Conservation (phyloP, 495 filamentous ascomycete genomes). For the Xanthoparmelia taractica region DNA sequence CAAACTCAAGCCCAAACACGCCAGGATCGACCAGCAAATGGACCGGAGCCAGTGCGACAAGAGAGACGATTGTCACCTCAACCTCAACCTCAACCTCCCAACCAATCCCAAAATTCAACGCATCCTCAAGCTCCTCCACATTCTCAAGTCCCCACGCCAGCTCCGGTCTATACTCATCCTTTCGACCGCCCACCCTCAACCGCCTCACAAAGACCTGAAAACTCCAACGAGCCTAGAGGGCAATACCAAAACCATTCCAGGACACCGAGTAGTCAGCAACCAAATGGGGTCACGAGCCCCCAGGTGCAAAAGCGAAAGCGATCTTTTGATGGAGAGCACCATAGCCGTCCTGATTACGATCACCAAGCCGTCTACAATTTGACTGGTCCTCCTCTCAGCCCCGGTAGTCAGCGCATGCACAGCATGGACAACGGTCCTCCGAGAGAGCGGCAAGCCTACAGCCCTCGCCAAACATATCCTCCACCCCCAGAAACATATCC, state of each 20-base stretch:
- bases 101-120: conserved; percentile 13
- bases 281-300: conserved; percentile 17
- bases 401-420: conserved; percentile 21
- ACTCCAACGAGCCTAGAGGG: conserved; percentile 5
- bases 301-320: conserved; percentile 26
- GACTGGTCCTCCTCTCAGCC: conserved; percentile 20
- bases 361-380: conserved; percentile 17
- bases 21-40: conserved; percentile 16
- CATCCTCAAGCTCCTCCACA: conserved; percentile 8
- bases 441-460: conserved; percentile 26
- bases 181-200: conserved; percentile 9
- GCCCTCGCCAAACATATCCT: conserved; percentile 25
- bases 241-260: conserved; percentile 17
- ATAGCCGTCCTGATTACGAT: conserved; percentile 16
- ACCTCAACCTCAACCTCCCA: conserved; percentile 10
- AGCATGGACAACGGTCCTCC: conserved; percentile 23
- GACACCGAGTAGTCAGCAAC: conserved; percentile 17
- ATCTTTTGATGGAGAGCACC: conserved; percentile 21
- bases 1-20: conserved; percentile 16
- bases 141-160: conserved; percentile 15
- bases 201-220: conserved; percentile 8
- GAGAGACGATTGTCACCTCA: conserved; percentile 19
- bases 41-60: conserved; percentile 17
- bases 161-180: conserved; percentile 12
- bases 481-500: conserved; percentile 22